phyloP scores from a whole-genome alignment of 352 stramenopile species.

The Pythium sukuiense region DNA sequence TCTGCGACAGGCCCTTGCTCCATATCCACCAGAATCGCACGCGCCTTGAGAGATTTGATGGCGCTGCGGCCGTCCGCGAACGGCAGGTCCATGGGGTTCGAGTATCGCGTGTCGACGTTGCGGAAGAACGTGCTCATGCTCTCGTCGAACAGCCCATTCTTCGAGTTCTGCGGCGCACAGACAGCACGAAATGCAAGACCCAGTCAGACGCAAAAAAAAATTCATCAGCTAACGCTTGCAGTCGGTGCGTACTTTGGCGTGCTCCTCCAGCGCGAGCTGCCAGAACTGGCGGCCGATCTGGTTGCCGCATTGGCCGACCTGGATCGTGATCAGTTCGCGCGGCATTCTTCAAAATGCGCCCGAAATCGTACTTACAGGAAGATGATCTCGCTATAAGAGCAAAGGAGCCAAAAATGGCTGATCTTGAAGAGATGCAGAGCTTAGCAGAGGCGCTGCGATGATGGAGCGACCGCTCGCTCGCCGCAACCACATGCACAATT shows the following conservation, averaged over 20 bases:
- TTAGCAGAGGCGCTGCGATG: no score
- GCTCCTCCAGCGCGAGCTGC: slow-evolving; percentile 88
- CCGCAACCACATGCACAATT: neutral
- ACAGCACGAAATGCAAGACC: neutral
- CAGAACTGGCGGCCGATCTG: slow-evolving; percentile 94
- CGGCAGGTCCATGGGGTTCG: slow-evolving; percentile 51
- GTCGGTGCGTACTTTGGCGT: slow-evolving; percentile 54
- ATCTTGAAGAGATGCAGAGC: neutral
- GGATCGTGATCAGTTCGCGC: slow-evolving; percentile 87
- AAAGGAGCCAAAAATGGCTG: neutral
- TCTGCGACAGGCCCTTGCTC: slow-evolving; percentile 88
- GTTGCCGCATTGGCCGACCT: slow-evolving; percentile 94
- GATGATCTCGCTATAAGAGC: neutral
- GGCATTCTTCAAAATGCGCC: slow-evolving; percentile 37
- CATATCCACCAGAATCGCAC: slow-evolving; percentile 93
- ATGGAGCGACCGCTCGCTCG: neutral
- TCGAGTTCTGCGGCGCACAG: slow-evolving; percentile 36
- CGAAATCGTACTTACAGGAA: neutral
- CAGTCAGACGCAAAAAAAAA: no score
- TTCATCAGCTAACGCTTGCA: no score
- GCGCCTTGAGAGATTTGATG: slow-evolving; percentile 68
- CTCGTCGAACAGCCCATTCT: slow-evolving; percentile 75
- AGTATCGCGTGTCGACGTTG: slow-evolving; percentile 79
- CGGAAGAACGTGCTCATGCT: slow-evolving; percentile 93
- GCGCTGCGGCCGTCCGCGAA: slow-evolving; percentile 37